phyloP scores from a whole-genome alignment of 805 yeast genomes.

The Metschnikowia anglica region DNA sequence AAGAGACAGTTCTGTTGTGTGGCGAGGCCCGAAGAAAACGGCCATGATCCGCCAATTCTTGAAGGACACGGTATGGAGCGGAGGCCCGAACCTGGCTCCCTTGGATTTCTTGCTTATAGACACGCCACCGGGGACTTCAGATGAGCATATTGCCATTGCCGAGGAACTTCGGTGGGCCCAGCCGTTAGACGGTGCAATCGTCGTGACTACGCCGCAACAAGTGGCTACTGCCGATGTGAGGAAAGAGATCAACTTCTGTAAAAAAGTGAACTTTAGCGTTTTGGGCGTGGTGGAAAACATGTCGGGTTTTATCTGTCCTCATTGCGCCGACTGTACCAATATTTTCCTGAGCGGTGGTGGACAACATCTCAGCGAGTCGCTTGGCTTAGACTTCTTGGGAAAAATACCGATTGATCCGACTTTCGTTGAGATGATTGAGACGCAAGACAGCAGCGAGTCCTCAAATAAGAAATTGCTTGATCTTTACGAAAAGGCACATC shows the following conservation, averaged over 20 bases:
- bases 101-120: conserved; percentile 82
- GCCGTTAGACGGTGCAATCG: conserved; percentile 83
- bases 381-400: conserved; percentile 71
- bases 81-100: conserved; percentile 47
- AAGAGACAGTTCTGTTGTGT: conserved; percentile 87
- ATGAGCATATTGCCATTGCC: conserved; percentile 95
- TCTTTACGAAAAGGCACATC: conserved; percentile 34
- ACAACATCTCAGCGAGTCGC: conserved; percentile 57
- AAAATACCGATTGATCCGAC: conserved; percentile 90
- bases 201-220: conserved; percentile 95
- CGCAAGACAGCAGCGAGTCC: conserved; percentile 38
- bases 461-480: conserved; percentile 29
- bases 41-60: conserved; percentile 96
- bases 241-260: conserved; percentile 90
- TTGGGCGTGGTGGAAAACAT: conserved; percentile 92
- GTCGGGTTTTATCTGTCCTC: conserved; percentile 96
- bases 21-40: conserved; percentile 98
- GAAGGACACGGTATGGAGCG: conserved; percentile 80
- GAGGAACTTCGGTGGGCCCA: conserved; percentile 73
- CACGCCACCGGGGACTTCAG: conserved; percentile 99
- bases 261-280: conserved; percentile 74
- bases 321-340: conserved; percentile 87
- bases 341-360: conserved; percentile 97
- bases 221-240: conserved; percentile 93
- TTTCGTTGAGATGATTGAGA: conserved; percentile 86